Percentiles rank a stretch among this genome's conserved stretches.
Evolutionary conservation across 1,284 basidiomycete genomes (phyloP).

Genomic region (Sphagnurus paluster): DNA sequence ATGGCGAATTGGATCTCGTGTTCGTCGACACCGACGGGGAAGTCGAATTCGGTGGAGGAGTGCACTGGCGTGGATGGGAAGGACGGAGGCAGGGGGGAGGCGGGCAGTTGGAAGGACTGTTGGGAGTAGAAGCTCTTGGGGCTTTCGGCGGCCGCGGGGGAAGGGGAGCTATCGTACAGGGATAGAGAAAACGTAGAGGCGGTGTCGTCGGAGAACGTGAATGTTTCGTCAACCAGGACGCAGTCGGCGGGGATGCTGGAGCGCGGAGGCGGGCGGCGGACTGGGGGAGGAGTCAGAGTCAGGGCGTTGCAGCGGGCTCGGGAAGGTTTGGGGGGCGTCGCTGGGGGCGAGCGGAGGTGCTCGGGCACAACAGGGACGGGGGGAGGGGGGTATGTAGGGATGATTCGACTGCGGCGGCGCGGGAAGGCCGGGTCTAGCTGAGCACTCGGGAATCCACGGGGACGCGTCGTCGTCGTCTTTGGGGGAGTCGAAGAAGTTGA

Average conservation of each 20-base stretch:
- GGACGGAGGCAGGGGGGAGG: slow-evolving; percentile 18
- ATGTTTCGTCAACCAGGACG: slow-evolving; percentile 27
- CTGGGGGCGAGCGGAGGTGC: slow-evolving; percentile 20
- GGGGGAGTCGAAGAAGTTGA: slow-evolving; percentile 12
- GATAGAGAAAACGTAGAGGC: slow-evolving; percentile 33
- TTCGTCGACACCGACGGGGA: too few species aligned
- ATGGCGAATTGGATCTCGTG: slow-evolving; percentile 35
- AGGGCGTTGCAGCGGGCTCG: slow-evolving; percentile 10
- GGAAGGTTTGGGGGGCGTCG: slow-evolving; percentile 8
- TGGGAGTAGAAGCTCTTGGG: slow-evolving; percentile 25
- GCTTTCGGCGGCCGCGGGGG: slow-evolving; percentile 14
- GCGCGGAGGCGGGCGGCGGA: slow-evolving; percentile 36
- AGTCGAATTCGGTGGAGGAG: slow-evolving; percentile 23
- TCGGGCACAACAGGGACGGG: slow-evolving; percentile 30
- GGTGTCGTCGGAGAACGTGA: slow-evolving; percentile 23
- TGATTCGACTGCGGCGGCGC: slow-evolving; percentile 21
- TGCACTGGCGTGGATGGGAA: slow-evolving; percentile 19
- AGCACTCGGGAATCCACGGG: slow-evolving; percentile 19
- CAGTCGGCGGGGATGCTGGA: slow-evolving; percentile 40
- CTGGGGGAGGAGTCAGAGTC: slow-evolving; percentile 13
- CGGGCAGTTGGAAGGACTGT: slow-evolving; percentile 21
- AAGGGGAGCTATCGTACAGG: slow-evolving; percentile 26
- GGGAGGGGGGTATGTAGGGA: slow-evolving; percentile 35
- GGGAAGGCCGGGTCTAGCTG: slow-evolving; percentile 26
- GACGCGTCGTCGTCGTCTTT: slow-evolving; percentile 16